A percentile compares a stretch with the other conserved stretches of the same genome.
Evolutionary conservation across 73 alveolate genomes (phyloP).

Genomic region (Paramecium sexaurelia): DNA sequence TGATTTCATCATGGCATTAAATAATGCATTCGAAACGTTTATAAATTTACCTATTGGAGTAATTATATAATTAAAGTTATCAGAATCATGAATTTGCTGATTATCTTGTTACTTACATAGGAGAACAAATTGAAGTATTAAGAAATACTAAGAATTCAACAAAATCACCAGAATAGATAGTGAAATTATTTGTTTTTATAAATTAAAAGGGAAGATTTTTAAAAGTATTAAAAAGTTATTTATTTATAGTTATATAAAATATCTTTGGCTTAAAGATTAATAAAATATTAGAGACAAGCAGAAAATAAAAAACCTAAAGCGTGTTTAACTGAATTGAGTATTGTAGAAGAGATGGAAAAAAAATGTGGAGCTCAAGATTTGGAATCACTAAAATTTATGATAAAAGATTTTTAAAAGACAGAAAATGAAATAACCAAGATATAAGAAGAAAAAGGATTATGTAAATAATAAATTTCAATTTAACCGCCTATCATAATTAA

Average conservation of each 20-base stretch:
- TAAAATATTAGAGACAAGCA: neutral
- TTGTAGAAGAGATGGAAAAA: slow-evolving; percentile 8
- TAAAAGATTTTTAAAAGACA: neutral
- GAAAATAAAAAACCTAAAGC: neutral
- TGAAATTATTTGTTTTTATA: slow-evolving; percentile 5
- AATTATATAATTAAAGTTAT: neutral
- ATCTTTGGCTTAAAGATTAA: neutral
- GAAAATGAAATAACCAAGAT: neutral
- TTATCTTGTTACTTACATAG: neutral
- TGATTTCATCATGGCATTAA: slow-evolving; percentile 27
- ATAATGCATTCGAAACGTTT: slow-evolving; percentile 41
- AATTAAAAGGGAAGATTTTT: slow-evolving; percentile 17
- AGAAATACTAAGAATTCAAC: neutral
- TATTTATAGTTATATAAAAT: neutral
- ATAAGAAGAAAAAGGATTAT: neutral
- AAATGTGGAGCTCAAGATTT: slow-evolving; percentile 37
- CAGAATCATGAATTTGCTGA: slow-evolving; percentile 38
- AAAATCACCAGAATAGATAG: neutral
- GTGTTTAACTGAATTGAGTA: neutral
- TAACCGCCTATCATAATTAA: neutral
- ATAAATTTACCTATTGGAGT: slow-evolving; percentile 14
- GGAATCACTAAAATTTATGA: slow-evolving; percentile 3
- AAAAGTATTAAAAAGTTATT: neutral
- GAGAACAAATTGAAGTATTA: neutral
- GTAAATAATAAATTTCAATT: neutral